A percentile compares a stretch with the other conserved stretches of the same genome.
Evolutionary conservation across 2,329 filamentous ascomycete genomes (phyloP).

Genomic region (Cryphonectria nitschkei): DNA sequence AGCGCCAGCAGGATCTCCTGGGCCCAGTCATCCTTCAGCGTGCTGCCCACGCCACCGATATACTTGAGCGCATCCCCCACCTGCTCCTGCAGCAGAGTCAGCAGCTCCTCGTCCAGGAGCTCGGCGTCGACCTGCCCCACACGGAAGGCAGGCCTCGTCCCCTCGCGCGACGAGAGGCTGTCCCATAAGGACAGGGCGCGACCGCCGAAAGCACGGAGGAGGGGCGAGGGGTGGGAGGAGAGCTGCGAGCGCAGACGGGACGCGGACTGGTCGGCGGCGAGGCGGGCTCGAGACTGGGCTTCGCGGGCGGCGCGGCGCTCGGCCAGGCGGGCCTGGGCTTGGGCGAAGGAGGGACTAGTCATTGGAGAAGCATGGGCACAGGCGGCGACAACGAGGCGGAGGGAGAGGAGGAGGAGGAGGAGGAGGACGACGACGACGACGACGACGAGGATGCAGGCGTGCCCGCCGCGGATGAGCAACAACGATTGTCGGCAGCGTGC

Average conservation of each 20-base stretch:
- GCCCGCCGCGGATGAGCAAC: not conserved
- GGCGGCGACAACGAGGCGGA: not conserved
- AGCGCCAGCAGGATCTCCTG: constrained; percentile 81
- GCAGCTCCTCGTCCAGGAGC: constrained; percentile 88
- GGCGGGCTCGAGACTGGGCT: constrained; percentile 61
- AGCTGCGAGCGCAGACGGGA: constrained; percentile 47
- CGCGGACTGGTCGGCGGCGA: constrained; percentile 48
- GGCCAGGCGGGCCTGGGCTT: constrained; percentile 84
- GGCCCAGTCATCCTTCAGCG: constrained; percentile 84
- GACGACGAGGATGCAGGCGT: not conserved
- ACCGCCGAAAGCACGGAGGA: constrained; percentile 59
- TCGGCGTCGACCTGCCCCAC: constrained; percentile 97
- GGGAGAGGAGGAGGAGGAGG: too few species aligned
- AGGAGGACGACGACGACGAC: too few species aligned
- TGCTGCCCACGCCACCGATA: constrained; percentile 40
- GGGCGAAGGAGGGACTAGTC: constrained; percentile 73
- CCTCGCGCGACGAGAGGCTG: constrained; percentile 71
- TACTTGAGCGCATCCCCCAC: constrained; percentile 88
- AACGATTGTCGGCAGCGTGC: not conserved
- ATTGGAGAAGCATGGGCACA: constrained; percentile 37
- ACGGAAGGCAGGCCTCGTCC: constrained; percentile 82
- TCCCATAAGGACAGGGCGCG: constrained; percentile 69
- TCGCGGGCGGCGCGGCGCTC: constrained; percentile 80
- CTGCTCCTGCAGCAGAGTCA: constrained; percentile 83
- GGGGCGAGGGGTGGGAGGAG: constrained; percentile 56